A percentile compares a stretch with the other conserved stretches of the same genome.
Conservation (phyloP, 164 flowering plant genomes). For the Macadamia integrifolia region DNA sequence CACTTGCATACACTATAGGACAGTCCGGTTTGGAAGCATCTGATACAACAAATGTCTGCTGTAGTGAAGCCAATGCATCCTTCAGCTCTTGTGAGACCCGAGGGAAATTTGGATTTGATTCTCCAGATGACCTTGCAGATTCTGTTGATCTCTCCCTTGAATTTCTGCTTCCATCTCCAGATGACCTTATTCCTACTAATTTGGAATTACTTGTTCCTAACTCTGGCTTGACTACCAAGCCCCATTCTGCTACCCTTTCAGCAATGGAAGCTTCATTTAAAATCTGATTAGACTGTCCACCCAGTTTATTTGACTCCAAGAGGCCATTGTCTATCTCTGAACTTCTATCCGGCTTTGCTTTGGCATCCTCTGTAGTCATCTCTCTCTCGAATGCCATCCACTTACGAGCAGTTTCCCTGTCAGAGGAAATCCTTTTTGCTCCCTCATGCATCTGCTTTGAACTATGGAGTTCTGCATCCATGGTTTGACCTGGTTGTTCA, state of each 20-base stretch:
- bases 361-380: background rate
- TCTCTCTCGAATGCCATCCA: slow-evolving; percentile 33
- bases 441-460: slow-evolving; percentile 4
- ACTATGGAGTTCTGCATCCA: slow-evolving; percentile 7
- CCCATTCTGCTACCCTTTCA: slow-evolving; percentile 38
- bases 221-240: slow-evolving; percentile 21
- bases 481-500: background rate
- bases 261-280: slow-evolving; percentile 25
- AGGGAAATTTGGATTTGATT: slow-evolving; percentile 42
- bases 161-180: slow-evolving; percentile 22
- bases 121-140: slow-evolving; percentile 47
- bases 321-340: background rate
- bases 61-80: slow-evolving; percentile 71
- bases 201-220: slow-evolving; percentile 23
- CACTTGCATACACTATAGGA: slow-evolving; percentile 91
- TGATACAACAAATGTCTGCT: slow-evolving; percentile 96
- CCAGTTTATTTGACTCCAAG: background rate
- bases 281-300: slow-evolving; percentile 8
- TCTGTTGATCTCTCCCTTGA: slow-evolving; percentile 25
- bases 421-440: slow-evolving; percentile 11
- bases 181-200: slow-evolving; percentile 15
- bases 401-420: slow-evolving; percentile 18
- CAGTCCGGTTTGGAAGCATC: slow-evolving; percentile 84
- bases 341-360: background rate
- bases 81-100: slow-evolving; percentile 84